Evolutionary conservation across 2,329 filamentous ascomycete genomes (phyloP).

Genomic region (Colletotrichum sidae): DNA sequence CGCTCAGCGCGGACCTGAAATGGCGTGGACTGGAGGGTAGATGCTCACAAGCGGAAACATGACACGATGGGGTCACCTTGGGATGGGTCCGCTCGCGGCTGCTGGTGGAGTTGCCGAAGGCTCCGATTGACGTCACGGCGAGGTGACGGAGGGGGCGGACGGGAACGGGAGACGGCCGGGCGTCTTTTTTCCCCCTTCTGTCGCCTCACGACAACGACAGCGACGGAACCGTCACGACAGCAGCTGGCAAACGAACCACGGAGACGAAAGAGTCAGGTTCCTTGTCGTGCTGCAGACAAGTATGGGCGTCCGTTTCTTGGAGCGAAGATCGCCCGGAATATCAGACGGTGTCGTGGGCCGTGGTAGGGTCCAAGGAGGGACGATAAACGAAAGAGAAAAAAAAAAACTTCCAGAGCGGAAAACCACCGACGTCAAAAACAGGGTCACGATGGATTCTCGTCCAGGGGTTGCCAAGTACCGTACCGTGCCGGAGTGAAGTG

Average conservation of each 20-base stretch:
- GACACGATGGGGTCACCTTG: neutral
- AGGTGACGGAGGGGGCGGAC: slow-evolving; percentile 10
- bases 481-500: slow-evolving; percentile 2
- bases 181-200: too few species aligned
- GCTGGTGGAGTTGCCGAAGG: slow-evolving; percentile 32
- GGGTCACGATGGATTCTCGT: slow-evolving; percentile 3
- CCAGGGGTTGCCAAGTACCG: neutral
- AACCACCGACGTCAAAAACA: slow-evolving; percentile 12
- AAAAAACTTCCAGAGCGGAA: neutral
- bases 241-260: slow-evolving; percentile 7
- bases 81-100: slow-evolving; percentile 11
- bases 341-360: neutral
- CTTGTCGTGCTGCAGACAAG: neutral
- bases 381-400: neutral
- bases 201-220: too few species aligned
- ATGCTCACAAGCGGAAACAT: neutral
- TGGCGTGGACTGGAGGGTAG: too few species aligned
- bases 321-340: slow-evolving; percentile 11
- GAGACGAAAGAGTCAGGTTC: slow-evolving; percentile 21
- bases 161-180: slow-evolving; percentile 23
- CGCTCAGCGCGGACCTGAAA: too few species aligned
- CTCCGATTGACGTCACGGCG: slow-evolving; percentile 37
- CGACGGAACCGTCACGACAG: neutral
- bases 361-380: slow-evolving; percentile 8
- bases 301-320: neutral